Conservation (phyloP, 176 grass and related monocot species). For the Microstegium vimineum region DNA sequence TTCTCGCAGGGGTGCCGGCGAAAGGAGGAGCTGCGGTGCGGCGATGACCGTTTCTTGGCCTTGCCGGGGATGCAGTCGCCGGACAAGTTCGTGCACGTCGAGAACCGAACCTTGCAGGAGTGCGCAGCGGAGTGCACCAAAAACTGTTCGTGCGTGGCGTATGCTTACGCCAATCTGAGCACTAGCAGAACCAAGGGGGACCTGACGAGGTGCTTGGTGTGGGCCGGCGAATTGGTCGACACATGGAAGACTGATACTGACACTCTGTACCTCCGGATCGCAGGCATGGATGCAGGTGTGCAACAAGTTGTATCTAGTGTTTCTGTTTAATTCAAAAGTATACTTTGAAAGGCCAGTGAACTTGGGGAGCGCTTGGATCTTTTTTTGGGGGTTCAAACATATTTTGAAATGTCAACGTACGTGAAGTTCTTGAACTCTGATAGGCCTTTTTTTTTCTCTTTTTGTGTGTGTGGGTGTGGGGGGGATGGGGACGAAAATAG, state of each 20-base stretch:
- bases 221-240: constrained; percentile 37
- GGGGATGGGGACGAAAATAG: too few relatives aligned
- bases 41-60: constrained; percentile 4
- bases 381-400: too few relatives aligned
- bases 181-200: not conserved
- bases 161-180: constrained; percentile 18
- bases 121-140: constrained; percentile 24
- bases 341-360: too few relatives aligned
- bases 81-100: constrained; percentile 7
- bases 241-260: not conserved
- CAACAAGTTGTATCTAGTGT: too few relatives aligned
- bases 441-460: too few relatives aligned
- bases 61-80: constrained; percentile 29
- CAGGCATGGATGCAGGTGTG: too few relatives aligned
- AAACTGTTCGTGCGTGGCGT: constrained; percentile 52
- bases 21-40: constrained; percentile 12
- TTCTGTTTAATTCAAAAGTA: too few relatives aligned
- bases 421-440: too few relatives aligned
- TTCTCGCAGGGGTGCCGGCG: constrained; percentile 33
- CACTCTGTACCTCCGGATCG: constrained; percentile 42
- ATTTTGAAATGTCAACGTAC: too few relatives aligned
- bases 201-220: constrained; percentile 34
- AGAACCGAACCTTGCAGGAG: not conserved
- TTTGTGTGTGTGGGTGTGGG: too few relatives aligned
- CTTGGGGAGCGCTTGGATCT: too few relatives aligned